These are phyloP conservation scores for Trichophyton rubrum DNA, from an alignment of 2,329 filamentous ascomycete genomes.

Conservation along the genomic window DNA sequence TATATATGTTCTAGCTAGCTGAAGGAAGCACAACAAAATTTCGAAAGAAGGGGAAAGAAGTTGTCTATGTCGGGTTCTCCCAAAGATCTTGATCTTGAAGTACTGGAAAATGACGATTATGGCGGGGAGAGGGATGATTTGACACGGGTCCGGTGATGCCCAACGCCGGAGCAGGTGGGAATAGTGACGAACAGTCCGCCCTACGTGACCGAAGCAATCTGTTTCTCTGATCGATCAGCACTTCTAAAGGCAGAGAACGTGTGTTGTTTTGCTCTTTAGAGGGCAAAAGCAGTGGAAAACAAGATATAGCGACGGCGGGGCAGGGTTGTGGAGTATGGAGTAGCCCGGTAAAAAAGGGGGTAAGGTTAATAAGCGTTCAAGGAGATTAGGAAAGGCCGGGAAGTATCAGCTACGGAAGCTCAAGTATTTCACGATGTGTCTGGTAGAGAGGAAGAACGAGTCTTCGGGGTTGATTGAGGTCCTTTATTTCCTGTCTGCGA, in stretches of 20 bases:
- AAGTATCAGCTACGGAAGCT: background rate
- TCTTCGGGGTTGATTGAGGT: background rate
- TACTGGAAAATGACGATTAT: background rate
- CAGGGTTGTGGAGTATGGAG: background rate
- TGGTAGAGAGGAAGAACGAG: background rate
- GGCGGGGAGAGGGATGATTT: background rate
- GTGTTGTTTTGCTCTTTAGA: background rate
- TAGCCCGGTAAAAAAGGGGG: background rate
- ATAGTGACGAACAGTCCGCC: background rate
- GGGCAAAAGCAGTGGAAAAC: background rate
- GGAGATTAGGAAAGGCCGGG: background rate
- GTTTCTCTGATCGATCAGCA: background rate
- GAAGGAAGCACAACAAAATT: conserved; percentile 1
- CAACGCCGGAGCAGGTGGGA: background rate
- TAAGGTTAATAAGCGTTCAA: background rate
- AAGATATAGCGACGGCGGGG: background rate
- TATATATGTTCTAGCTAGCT: conserved; percentile 3
- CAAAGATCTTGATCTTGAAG: background rate
- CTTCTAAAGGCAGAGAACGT: background rate
- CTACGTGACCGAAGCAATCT: background rate
- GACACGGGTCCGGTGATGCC: background rate
- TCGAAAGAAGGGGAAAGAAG: background rate
- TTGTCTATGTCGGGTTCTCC: background rate
- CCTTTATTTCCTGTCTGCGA: background rate
- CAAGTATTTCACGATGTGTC: background rate